Conservation (phyloP, 176 grass and related monocot genomes). For the Hordeum vulgare region MorexV3_pseudomolecules_assembly NC_058524.1:210338100-210338599, state of each 20-base stretch:
- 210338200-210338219: conserved; percentile 87
- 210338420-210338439: conserved; percentile 42
- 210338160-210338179: conserved; percentile 1
- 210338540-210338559: not conserved
- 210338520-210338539: not conserved
- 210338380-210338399: conserved; percentile 49
- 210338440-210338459: conserved; percentile 33
- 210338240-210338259: conserved; percentile 51
- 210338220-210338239: conserved; percentile 91
- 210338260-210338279: conserved; percentile 19
- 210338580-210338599: conserved; percentile 33
- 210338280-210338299: not conserved
- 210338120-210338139: not conserved
- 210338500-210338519: conserved; percentile 35
- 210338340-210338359: not conserved
- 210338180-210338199: conserved; percentile 51
- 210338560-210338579: conserved; percentile 25
- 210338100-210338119: not conserved
- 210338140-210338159: not conserved
- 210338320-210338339: not conserved
- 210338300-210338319: not conserved
- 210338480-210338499: conserved; percentile 64
- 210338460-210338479: conserved; percentile 39
- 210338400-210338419: conserved; percentile 37
- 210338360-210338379: not conserved